Evolutionary conservation across 768 basidiomycete genomes (phyloP), one percentile per base, ranked within the genome.

Genomic region (Auriculariales sp.): DNA sequence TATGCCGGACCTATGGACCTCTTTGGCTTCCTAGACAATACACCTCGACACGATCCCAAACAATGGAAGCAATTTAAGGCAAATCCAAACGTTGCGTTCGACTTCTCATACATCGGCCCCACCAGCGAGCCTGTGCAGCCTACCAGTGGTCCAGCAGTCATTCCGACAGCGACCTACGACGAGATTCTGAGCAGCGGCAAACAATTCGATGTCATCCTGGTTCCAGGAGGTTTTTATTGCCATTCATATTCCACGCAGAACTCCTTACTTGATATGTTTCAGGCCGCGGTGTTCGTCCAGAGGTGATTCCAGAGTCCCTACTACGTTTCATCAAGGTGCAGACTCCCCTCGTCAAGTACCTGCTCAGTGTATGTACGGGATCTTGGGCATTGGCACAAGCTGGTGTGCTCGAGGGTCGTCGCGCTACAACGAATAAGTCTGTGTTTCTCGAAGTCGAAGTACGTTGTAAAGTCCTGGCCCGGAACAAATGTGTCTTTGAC

Each of bases 341-440:
- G 9, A 67, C 66, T 46, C 67, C 68, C 1, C 53, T 57, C 2
- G 58, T 70, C 3, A 57, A 58, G 42, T 71, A 71, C 56, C 54
- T 73, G 17, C 56, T 72, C 51, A 69, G 69, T 3, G 66, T 74
- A 2, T 72, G 72, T 51, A 71, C 68, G 1, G 55, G 54, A 17
- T 65, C 69, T 6, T 59, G 58, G 28, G 39, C 71, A 19, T 64
- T 64, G 1, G 70, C 71, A 2, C 56, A 59, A 3, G 64, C 68
- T 2, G 71, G 72, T 0, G 55, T 69, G 1, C 57, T 73, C 17
- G 71, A 72, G 33, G 68, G 69, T 19, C 61, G 58, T 42, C 58
- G 60, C 9, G 72, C 71, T 7, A 75, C 72, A 3, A 69, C 71
- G 25, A 72, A 72, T 52, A 73, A 75, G 58, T 53, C 55, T 1